These are phyloP conservation scores for Anethum foeniculum DNA, from an alignment of 140 eudicot species.

Conservation along the genomic window DNA sequence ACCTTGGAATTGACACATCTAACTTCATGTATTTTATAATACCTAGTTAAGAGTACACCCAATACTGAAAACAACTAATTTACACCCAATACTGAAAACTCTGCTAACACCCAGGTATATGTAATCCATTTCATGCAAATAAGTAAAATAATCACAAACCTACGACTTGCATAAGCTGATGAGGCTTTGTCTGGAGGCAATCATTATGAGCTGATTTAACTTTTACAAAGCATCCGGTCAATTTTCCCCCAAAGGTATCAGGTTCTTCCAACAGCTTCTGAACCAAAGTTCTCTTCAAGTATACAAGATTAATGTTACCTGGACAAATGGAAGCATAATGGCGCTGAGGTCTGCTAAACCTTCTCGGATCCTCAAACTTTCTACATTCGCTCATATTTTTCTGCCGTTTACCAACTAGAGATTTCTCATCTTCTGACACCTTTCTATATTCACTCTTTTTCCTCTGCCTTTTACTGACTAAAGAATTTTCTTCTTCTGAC, in stretches of 20 bases:
- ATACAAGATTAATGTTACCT: conserved; percentile 62
- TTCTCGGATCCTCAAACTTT: conserved; percentile 20
- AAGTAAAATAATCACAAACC: conserved; percentile 29
- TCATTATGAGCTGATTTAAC: conserved; percentile 53
- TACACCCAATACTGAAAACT: neutral
- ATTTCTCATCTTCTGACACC: conserved; percentile 10
- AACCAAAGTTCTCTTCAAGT: conserved; percentile 62
- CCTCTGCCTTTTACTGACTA: conserved; percentile 31
- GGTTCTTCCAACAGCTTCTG: conserved; percentile 40
- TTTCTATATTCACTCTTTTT: conserved; percentile 15
- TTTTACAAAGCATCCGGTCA: conserved; percentile 69
- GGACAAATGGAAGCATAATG: conserved; percentile 51
- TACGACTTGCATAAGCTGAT: conserved; percentile 66
- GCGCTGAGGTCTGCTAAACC: conserved; percentile 16
- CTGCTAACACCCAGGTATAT: neutral
- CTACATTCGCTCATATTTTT: conserved; percentile 21
- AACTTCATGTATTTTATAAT: neutral
- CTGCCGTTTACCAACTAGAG: conserved; percentile 22
- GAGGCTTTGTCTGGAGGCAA: conserved; percentile 32
- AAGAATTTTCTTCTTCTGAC: conserved; percentile 25
- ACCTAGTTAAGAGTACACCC: neutral
- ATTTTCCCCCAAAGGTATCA: conserved; percentile 60
- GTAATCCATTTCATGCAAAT: neutral
- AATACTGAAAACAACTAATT: neutral
- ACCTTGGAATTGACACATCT: neutral